These are phyloP conservation scores for Ceratocystis colombiana DNA, from an alignment of 2,329 filamentous ascomycete species.

Conservation along the genomic window DNA sequence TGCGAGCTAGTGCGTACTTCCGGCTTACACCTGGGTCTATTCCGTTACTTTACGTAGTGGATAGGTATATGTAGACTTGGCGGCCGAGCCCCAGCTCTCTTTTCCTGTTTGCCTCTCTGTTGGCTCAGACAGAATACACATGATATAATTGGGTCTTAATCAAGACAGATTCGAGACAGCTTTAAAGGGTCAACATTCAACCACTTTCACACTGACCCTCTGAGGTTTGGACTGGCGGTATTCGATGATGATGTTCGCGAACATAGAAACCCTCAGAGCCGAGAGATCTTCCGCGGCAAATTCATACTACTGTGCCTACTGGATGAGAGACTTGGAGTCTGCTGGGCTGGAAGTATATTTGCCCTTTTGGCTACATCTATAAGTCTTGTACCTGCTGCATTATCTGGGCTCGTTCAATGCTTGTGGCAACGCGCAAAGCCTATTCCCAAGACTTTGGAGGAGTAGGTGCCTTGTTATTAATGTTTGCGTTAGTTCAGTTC, in stretches of 20 bases:
- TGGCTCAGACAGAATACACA: not conserved
- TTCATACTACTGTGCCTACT: conserved; percentile 31
- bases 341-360: conserved; percentile 41
- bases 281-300: conserved; percentile 17
- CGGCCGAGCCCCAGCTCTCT: not conserved
- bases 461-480: not conserved
- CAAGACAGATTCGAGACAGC: not conserved
- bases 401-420: conserved; percentile 41
- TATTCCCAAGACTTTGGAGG: not conserved
- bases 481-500: no score
- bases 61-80: not conserved
- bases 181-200: not conserved
- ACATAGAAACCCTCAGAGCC: conserved; percentile 26
- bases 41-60: no score
- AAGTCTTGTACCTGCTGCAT: conserved; percentile 44
- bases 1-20: no score
- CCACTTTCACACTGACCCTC: not conserved
- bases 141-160: not conserved
- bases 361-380: conserved; percentile 40
- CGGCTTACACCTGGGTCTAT: no score
- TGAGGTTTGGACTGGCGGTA: not conserved
- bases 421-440: conserved; percentile 30
- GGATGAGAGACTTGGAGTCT: conserved; percentile 37
- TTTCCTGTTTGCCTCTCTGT: not conserved
- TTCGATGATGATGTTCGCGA: conserved; percentile 25